phyloP scores from a whole-genome alignment of 768 basidiomycete genomes.

The Lactarius psammicola region DNA sequence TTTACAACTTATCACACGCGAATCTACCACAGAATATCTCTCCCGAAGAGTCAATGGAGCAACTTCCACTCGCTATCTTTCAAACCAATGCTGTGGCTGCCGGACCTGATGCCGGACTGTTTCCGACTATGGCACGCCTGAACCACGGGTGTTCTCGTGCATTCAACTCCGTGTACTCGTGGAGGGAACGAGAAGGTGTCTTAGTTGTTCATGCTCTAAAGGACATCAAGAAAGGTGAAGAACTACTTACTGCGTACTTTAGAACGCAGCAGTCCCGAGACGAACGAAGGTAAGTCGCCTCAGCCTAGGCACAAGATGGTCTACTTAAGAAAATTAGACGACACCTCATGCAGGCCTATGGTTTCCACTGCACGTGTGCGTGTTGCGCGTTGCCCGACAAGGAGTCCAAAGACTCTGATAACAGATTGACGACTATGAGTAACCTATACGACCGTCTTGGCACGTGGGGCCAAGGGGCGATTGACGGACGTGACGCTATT shows the following conservation, averaged over 20 bases:
- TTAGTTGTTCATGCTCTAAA: constrained; percentile 61
- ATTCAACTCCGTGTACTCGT: constrained; percentile 65
- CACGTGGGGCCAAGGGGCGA: constrained; percentile 47
- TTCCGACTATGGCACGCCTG: constrained; percentile 62
- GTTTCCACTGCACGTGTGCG: constrained; percentile 56
- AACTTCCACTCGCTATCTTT: constrained; percentile 62
- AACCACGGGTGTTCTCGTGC: constrained; percentile 69
- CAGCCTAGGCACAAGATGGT: not conserved
- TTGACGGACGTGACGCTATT: constrained; percentile 52
- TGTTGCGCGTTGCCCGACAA: constrained; percentile 54
- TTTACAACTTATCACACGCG: constrained; percentile 57
- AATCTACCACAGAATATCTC: constrained; percentile 45
- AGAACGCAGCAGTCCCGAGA: constrained; percentile 53
- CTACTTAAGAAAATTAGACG: constrained; percentile 38
- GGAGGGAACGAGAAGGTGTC: constrained; percentile 48
- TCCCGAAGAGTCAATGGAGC: constrained; percentile 38
- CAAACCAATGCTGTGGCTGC: constrained; percentile 64
- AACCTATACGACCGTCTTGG: constrained; percentile 46
- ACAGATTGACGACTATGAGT: constrained; percentile 47
- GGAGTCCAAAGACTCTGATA: constrained; percentile 51
- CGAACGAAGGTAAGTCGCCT: constrained; percentile 44
- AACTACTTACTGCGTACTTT: constrained; percentile 61
- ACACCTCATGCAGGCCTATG: constrained; percentile 51
- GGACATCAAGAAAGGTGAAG: constrained; percentile 53
- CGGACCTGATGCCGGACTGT: constrained; percentile 55